Base-by-base conservation (phyloP, 1,284 basidiomycete species). In the Rhodotorula glutinis region DNA sequence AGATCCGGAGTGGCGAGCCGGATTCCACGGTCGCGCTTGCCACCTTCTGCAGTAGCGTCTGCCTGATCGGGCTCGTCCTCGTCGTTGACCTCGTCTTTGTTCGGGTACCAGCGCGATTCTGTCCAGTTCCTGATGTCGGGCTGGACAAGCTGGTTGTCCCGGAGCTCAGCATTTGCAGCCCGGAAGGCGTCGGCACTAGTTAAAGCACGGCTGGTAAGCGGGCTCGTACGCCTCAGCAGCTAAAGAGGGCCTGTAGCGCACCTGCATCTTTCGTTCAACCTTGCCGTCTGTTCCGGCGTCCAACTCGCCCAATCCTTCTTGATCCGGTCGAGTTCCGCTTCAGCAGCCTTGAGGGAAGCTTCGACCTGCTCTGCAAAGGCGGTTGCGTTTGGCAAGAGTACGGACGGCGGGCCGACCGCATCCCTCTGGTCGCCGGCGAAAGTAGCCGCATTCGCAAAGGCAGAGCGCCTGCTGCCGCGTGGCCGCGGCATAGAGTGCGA, bases 221-320 rank as follows among this genome's bases (percentile, higher is more conserved):
- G n/a, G n/a, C n/a, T n/a, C n/a, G n/a, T n/a, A n/a, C n/a, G 11
- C 8, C 21, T 29, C 21, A 46, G 17, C 5, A 11, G 25, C n/a
- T 9, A 25, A 23, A 2, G 17, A 3, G 21, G 1, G 4, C 43
- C 17, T 7, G 17, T 25, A 49, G 47, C 59, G 47, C 29, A 44
- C 59, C 51, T 53, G 52, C 52, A 53, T 19, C 59, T 27, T 9
- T 44, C 52, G 38, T 46, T 53, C 27, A 53, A 16, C 51, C 21
- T 30, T 9, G 29, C n/a, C 5, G 27, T 19, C 16, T 16, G 29
- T 30, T 53, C 52, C 27, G 10, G 23, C 25, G 29, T 29, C 38
- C 40, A 21, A 3, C 21, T 40, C 4, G 49, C 47, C 58, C 58
- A 59, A 2, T 13, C 40, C 27, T 27, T 23, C 58, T 59, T 49